Evolutionary conservation across 176 grass and related monocot species (phyloP).

Genomic region (Alopecurus myosuroides): DNA sequence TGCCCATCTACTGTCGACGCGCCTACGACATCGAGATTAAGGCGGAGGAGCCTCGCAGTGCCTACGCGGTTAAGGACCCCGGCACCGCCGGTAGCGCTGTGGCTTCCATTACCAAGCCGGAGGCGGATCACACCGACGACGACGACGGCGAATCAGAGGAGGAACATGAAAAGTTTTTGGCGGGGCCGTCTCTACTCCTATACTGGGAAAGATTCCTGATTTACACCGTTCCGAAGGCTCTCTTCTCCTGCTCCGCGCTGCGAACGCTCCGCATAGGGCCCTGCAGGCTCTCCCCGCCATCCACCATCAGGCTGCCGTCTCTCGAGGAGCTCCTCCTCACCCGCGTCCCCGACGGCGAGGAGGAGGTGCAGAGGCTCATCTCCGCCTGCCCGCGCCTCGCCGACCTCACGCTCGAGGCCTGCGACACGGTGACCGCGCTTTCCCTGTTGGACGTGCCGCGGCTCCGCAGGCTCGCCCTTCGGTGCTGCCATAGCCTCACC

Average conservation of each 20-base stretch:
- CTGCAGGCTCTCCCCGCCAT: background rate
- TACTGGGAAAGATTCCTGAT: background rate
- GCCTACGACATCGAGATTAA: background rate
- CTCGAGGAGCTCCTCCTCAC: background rate
- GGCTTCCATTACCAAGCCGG: background rate
- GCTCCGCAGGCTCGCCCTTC: slow-evolving; percentile 4
- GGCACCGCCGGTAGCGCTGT: too few relatives aligned
- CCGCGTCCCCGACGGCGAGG: background rate
- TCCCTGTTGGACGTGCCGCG: background rate
- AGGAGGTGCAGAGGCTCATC: slow-evolving; percentile 2
- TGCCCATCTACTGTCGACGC: background rate
- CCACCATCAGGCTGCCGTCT: background rate
- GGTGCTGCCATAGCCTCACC: slow-evolving; percentile 9
- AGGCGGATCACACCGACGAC: background rate
- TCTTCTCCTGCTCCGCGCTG: background rate
- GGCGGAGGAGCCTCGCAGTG: too few relatives aligned
- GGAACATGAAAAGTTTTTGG: too few relatives aligned
- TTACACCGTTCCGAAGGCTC: background rate
- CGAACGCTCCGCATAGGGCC: background rate
- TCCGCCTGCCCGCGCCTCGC: background rate
- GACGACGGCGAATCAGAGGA: background rate
- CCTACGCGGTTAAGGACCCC: too few relatives aligned
- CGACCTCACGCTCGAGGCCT: slow-evolving; percentile 20
- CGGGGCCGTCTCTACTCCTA: too few relatives aligned
- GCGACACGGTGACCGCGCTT: background rate